Percentiles rank a stretch among this genome's conserved stretches.
Conservation (phyloP, 176 grass and related monocot species). For the Guadua angustifolia region DNA sequence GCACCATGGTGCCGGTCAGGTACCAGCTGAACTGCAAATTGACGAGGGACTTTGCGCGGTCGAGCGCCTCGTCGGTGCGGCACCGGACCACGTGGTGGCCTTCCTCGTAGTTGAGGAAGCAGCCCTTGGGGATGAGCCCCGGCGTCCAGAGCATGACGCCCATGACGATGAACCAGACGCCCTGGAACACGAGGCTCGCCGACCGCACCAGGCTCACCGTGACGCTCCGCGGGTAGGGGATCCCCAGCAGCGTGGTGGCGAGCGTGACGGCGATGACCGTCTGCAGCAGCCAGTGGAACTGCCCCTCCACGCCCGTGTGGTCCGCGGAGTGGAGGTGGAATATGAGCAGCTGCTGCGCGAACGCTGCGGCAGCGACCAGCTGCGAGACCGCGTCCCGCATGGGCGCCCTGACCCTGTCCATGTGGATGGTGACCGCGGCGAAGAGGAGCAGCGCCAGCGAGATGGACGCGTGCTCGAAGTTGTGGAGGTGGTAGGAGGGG, state of each 20-base stretch:
- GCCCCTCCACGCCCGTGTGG: slow-evolving; percentile 89
- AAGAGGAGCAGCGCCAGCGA: slow-evolving; percentile 73
- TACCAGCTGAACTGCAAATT: slow-evolving; percentile 97
- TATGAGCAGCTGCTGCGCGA: slow-evolving; percentile 81
- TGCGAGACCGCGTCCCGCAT: slow-evolving; percentile 62
- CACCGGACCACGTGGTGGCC: slow-evolving; percentile 79
- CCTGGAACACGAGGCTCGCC: slow-evolving; percentile 79
- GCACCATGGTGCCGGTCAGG: slow-evolving; percentile 58
- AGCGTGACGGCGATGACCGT: slow-evolving; percentile 72
- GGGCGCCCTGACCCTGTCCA: slow-evolving; percentile 55
- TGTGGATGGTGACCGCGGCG: slow-evolving; percentile 69
- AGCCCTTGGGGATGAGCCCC: slow-evolving; percentile 64
- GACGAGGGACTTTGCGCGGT: slow-evolving; percentile 82
- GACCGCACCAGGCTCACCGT: slow-evolving; percentile 68
- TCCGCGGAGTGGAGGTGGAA: slow-evolving; percentile 86
- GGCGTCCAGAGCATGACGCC: slow-evolving; percentile 95
- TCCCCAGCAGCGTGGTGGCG: slow-evolving; percentile 60
- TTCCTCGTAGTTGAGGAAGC: slow-evolving; percentile 83
- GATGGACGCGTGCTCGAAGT: slow-evolving; percentile 98
- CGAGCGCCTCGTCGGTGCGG: slow-evolving; percentile 61
- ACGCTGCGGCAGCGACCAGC: slow-evolving; percentile 58
- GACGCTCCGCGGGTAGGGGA: slow-evolving; percentile 64
- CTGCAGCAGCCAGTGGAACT: slow-evolving; percentile 88
- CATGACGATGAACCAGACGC: slow-evolving; percentile 83
- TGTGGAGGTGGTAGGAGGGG: slow-evolving; percentile 88